Evolutionary conservation across 371 early-diverging fungal species (phyloP).

Genomic region (Apophysomyces ossiformis): DNA sequence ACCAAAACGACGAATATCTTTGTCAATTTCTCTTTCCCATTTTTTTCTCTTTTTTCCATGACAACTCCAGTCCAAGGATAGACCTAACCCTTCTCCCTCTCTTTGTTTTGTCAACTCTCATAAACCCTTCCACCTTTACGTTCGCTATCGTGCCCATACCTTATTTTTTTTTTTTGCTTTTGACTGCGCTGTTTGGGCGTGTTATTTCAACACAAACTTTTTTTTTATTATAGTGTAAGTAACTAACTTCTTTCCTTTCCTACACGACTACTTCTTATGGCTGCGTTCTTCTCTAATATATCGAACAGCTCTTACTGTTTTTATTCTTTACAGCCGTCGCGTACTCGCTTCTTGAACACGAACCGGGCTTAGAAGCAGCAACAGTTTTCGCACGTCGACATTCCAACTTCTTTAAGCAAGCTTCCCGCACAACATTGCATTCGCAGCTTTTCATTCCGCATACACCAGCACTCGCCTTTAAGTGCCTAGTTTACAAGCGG

Average conservation of each 20-base stretch:
- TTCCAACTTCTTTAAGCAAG: not conserved
- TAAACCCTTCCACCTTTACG: not conserved
- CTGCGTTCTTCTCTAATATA: not conserved
- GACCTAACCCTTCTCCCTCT: not conserved
- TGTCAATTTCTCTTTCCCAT: conserved; percentile 12
- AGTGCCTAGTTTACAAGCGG: conserved; percentile 17
- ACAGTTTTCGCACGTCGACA: conserved; percentile 14
- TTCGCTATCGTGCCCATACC: conserved; percentile 12
- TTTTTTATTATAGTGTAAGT: conserved; percentile 6
- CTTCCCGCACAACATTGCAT: conserved; percentile 7
- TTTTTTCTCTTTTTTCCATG: conserved; percentile 15
- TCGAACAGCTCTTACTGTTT: not conserved
- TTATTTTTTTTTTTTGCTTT: conserved; percentile 11
- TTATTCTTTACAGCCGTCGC: not conserved
- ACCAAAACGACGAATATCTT: conserved; percentile 15
- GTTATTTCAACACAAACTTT: conserved; percentile 13
- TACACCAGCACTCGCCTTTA: conserved; percentile 1
- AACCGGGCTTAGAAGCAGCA: conserved; percentile 4
- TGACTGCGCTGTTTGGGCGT: conserved; percentile 10
- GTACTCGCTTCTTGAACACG: conserved; percentile 4
- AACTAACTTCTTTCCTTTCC: conserved; percentile 9
- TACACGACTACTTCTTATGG: conserved; percentile 9
- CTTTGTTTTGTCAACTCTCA: conserved; percentile 8
- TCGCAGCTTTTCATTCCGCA: conserved; percentile 10
- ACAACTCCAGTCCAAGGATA: not conserved